Percentiles rank a stretch among this genome's conserved stretches.
Evolutionary conservation across 208 protist species (phyloP).

Genomic region (Novymonas esmeraldas): DNA sequence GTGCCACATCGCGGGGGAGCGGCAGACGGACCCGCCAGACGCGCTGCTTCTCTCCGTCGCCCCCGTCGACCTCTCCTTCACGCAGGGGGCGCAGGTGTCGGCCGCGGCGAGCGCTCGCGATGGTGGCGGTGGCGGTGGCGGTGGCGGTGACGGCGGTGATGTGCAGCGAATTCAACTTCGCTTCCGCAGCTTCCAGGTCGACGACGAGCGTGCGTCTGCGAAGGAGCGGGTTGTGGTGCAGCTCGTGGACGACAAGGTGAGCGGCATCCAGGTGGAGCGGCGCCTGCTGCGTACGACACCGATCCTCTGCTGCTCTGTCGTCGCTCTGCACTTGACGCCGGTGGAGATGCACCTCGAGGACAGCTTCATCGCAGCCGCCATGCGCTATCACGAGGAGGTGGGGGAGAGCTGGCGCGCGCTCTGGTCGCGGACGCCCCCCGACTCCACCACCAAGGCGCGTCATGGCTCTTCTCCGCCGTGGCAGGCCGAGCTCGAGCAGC

Average conservation of each 20-base stretch:
- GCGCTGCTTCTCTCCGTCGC: constrained; percentile 50
- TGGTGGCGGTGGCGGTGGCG: constrained; percentile 35
- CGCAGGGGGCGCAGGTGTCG: constrained; percentile 29
- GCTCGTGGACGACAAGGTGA: constrained; percentile 44
- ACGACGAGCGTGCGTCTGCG: constrained; percentile 64
- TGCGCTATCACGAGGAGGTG: constrained; percentile 47
- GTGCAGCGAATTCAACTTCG: constrained; percentile 55
- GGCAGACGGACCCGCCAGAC: constrained; percentile 20
- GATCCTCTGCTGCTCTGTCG: constrained; percentile 55
- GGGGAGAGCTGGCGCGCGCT: constrained; percentile 21
- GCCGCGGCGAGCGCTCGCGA: background rate
- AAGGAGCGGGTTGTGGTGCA: constrained; percentile 73
- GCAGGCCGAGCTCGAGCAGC: background rate
- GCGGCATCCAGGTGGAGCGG: constrained; percentile 45
- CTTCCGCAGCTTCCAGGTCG: constrained; percentile 57
- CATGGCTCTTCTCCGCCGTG: constrained; percentile 4
- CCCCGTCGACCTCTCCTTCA: constrained; percentile 46
- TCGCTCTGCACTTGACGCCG: constrained; percentile 38
- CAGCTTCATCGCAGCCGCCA: constrained; percentile 58
- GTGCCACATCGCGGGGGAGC: constrained; percentile 28
- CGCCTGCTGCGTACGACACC: constrained; percentile 61
- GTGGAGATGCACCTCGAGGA: constrained; percentile 79
- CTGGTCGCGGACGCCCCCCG: background rate
- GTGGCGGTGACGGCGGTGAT: constrained; percentile 32
- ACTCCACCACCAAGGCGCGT: constrained; percentile 2